These are phyloP conservation scores for Wakefieldia striispora DNA, from an alignment of 768 basidiomycete genomes.

Conservation along the genomic window DNA sequence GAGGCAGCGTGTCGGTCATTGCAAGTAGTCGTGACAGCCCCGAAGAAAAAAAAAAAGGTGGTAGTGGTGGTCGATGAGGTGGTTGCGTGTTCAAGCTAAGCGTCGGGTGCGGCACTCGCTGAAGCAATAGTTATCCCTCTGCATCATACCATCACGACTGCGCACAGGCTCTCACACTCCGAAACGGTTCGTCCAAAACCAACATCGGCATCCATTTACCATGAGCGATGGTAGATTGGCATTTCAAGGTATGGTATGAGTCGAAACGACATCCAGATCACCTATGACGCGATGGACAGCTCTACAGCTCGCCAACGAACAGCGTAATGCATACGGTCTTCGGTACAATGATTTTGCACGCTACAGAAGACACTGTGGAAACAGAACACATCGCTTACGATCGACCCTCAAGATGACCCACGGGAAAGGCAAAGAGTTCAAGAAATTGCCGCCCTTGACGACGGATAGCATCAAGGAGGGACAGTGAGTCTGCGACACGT, in stretches of 20 bases:
- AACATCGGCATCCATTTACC: background rate
- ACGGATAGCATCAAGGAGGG: constrained; percentile 75
- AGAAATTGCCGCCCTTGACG: constrained; percentile 68
- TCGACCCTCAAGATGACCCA: constrained; percentile 83
- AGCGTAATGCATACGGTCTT: constrained; percentile 87
- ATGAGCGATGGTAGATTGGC: constrained; percentile 31
- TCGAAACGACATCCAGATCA: constrained; percentile 1
- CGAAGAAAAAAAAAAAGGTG: constrained; percentile 3
- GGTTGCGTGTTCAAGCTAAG: constrained; percentile 25
- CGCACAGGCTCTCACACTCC: background rate
- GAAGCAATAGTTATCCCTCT: too few species aligned
- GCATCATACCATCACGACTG: constrained; percentile 11
- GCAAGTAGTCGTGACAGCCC: constrained; percentile 8
- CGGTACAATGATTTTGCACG: constrained; percentile 86
- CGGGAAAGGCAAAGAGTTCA: constrained; percentile 88
- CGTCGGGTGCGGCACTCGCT: too few species aligned
- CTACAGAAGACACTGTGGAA: constrained; percentile 93
- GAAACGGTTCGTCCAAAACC: background rate
- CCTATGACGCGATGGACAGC: constrained; percentile 46
- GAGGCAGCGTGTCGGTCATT: constrained; percentile 64
- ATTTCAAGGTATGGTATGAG: constrained; percentile 39
- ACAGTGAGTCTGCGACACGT: constrained; percentile 57
- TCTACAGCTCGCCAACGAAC: constrained; percentile 80
- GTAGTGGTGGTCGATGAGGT: constrained; percentile 6
- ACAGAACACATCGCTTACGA: constrained; percentile 84